Percentiles rank a stretch among this genome's conserved stretches.
phyloP scores from a whole-genome alignment of 345 rosid species.

The Gossypium herbaceum region DNA sequence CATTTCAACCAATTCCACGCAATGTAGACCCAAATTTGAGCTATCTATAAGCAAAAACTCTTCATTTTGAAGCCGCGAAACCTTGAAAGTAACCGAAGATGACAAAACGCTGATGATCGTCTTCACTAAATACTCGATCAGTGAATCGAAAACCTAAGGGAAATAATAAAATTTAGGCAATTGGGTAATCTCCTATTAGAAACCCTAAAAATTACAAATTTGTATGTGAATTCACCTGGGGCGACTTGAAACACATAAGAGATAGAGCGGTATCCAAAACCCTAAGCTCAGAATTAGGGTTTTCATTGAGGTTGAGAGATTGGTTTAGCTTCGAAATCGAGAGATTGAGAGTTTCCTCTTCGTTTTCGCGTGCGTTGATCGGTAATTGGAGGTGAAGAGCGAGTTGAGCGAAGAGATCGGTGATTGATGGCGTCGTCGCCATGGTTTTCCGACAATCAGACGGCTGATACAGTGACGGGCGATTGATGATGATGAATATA shows the following conservation, averaged over 20 bases:
- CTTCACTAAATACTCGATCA: conserved; percentile 43
- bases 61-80: conserved; percentile 28
- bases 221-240: conserved; percentile 41
- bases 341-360: conserved; percentile 30
- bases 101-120: conserved; percentile 52
- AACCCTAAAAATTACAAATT: background rate
- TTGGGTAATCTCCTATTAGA: background rate
- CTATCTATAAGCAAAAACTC: conserved; percentile 53
- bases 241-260: conserved; percentile 64
- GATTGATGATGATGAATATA: background rate
- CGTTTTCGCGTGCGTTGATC: conserved; percentile 14
- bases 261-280: conserved; percentile 65
- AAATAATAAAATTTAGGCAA: background rate
- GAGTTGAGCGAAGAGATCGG: conserved; percentile 44
- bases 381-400: conserved; percentile 36
- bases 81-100: conserved; percentile 46
- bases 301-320: conserved; percentile 46
- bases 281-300: conserved; percentile 33
- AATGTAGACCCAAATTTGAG: conserved; percentile 34
- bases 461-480: background rate
- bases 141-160: conserved; percentile 60
- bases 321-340: conserved; percentile 51
- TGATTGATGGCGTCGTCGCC: conserved; percentile 27
- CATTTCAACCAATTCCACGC: conserved; percentile 42
- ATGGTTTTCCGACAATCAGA: background rate